Conservation (phyloP, 441 rosid species). For the Pelargonium fulgidum region DNA sequence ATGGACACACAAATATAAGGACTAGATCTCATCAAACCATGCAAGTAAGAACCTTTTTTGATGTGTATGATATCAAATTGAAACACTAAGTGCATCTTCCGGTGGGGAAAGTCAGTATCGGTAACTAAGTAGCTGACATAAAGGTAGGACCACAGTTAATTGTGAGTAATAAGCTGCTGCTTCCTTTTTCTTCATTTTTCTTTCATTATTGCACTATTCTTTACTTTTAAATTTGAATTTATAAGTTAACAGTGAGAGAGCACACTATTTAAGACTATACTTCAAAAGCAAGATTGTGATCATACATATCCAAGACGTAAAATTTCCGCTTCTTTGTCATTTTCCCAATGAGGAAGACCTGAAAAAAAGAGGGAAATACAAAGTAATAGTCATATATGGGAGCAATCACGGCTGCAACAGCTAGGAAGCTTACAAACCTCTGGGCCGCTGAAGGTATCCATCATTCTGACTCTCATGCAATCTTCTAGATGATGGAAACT, state of each 20-base stretch:
- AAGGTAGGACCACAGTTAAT: not conserved
- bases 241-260: not conserved
- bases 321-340: constrained; percentile 71
- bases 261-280: not conserved
- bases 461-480: constrained; percentile 31
- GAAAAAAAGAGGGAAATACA: constrained; percentile 22
- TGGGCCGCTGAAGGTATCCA: constrained; percentile 38
- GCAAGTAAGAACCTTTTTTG: not conserved
- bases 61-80: not conserved
- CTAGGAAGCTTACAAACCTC: constrained; percentile 42
- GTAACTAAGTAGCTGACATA: not conserved
- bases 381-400: constrained; percentile 1
- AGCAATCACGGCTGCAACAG: not conserved
- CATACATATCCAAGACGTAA: constrained; percentile 86
- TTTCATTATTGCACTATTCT: not conserved
- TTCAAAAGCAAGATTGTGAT: constrained; percentile 11
- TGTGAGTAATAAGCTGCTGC: not conserved
- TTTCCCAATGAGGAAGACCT: constrained; percentile 58
- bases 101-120: not conserved
- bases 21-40: not conserved
- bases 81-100: not conserved
- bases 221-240: not conserved
- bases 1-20: not conserved
- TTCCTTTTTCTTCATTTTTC: not conserved
- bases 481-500: constrained; percentile 41